Percentiles rank a stretch among this genome's conserved stretches.
Conservation (phyloP, 257 asterid genomes). For the Euphrasia confusa region DNA sequence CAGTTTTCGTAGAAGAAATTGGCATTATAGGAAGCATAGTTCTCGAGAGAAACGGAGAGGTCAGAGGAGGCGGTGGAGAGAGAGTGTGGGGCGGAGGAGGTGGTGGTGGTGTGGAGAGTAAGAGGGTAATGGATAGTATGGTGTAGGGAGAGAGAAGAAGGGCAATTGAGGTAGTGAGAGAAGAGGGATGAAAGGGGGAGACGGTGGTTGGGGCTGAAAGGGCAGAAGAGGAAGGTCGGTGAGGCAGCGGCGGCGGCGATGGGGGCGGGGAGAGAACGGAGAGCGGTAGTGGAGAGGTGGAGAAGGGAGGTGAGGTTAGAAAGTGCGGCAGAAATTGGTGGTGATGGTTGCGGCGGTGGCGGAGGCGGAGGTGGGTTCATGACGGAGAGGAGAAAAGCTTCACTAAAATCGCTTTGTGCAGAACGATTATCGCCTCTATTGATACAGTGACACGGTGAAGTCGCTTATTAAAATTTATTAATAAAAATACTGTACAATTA, state of each 20-base stretch:
- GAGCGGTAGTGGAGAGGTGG: constrained; percentile 39
- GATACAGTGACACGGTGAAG: too few relatives aligned
- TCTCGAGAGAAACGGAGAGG: constrained; percentile 50
- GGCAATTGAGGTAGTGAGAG: constrained; percentile 68
- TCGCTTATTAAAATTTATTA: too few relatives aligned
- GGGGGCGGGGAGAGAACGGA: constrained; percentile 47
- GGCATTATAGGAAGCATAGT: constrained; percentile 26
- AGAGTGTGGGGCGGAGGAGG: constrained; percentile 20
- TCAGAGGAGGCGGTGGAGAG: constrained; percentile 30
- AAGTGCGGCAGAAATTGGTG: constrained; percentile 35
- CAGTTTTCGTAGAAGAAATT: constrained; percentile 55
- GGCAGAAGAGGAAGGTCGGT: constrained; percentile 50
- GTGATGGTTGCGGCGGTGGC: constrained; percentile 22
- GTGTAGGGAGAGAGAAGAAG: constrained; percentile 38
- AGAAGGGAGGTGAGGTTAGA: constrained; percentile 55
- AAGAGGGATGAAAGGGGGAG: constrained; percentile 68
- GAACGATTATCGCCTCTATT: too few relatives aligned
- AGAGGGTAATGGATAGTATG: constrained; percentile 42
- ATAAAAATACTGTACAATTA: too few relatives aligned
- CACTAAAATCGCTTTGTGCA: background rate
- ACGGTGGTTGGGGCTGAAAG: constrained; percentile 60
- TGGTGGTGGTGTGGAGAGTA: constrained; percentile 28
- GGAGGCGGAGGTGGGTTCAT: constrained; percentile 27
- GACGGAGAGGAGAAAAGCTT: too few relatives aligned
- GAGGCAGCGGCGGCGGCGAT: constrained; percentile 24